phyloP scores from a whole-genome alignment of 108 stramenopile species.

The Seminavis robusta region DNA sequence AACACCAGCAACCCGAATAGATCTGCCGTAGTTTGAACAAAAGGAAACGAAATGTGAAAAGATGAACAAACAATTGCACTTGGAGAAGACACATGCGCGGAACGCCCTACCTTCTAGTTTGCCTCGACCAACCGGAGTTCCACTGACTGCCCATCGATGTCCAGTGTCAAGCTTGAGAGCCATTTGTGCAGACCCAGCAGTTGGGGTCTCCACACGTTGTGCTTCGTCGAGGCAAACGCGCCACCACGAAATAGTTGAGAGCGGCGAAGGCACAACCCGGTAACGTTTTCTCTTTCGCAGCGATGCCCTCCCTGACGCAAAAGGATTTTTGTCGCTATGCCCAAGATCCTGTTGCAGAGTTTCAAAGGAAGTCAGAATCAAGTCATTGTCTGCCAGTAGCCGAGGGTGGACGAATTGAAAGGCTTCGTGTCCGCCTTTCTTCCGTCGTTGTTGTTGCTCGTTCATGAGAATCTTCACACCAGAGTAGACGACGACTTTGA shows the following conservation, averaged over 20 bases:
- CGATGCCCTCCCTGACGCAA: constrained; percentile 9
- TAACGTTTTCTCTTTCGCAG: constrained; percentile 46
- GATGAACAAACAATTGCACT: no score
- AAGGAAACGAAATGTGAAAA: no score
- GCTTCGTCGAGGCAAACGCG: constrained; percentile 72
- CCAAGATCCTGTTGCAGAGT: constrained; percentile 50
- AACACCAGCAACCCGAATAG: no score
- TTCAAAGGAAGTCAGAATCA: constrained; percentile 61
- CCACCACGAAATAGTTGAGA: constrained; percentile 53
- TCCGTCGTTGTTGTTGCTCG: not conserved
- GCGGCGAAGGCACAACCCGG: constrained; percentile 66
- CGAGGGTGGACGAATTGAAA: constrained; percentile 48
- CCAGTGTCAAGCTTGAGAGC: constrained; percentile 48
- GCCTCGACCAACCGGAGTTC: constrained; percentile 68
- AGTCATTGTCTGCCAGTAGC: constrained; percentile 58
- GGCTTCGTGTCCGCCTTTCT: not conserved
- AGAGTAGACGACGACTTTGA: constrained; percentile 57
- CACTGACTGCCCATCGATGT: constrained; percentile 59
- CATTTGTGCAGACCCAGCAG: constrained; percentile 67
- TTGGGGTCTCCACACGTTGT: constrained; percentile 60
- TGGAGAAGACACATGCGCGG: no score
- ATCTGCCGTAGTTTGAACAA: no score
- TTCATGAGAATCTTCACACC: constrained; percentile 42
- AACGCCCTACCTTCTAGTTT: constrained; percentile 63
- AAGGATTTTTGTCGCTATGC: constrained; percentile 66